Evolutionary conservation across 78 protist species (phyloP), one percentile per base, ranked within the genome.

Genomic region (Mantamonas sphyraenae): DNA sequence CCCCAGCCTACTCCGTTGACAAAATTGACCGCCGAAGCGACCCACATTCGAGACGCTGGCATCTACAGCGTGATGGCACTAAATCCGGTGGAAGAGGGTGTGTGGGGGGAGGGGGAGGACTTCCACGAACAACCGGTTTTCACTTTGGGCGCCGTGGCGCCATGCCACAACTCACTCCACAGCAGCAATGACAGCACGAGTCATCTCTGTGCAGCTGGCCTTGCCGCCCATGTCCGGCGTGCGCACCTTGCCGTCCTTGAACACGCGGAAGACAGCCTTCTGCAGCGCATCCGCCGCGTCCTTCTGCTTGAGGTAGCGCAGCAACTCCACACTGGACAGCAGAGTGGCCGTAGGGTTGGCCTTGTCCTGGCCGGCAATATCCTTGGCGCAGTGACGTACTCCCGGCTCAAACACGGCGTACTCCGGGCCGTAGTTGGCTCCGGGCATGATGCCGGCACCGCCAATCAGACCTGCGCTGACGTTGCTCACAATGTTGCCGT

Each of bases 301-400:
- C 53, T 12, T 19, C 53, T 19, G 16, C 12, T 47, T 47, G 28
- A 47, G 16, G 53, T 47, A 16, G 53, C 76, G 57, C 34, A 89
- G 76, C 88, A 89, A 79, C 88, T 86, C 74, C 8, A 72, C 79
- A 35, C 84, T 84, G 0, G 90, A 79, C 20, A 89, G 63, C 26
- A 89, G 26, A 65, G 80, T 65, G 61, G 91, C 92, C 19, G 86
- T 74, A 56, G 94, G 94, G 75, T 89, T 89, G 31, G 91, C 94
- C 28, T 39, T 55, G 39, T 64, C 73, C 53, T 81, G 45, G 35
- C 93, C 93, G 31, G 83, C 88, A 70, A 83, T 83, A 68, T 83
- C 89, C 43, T 87, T 89, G 51, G 89, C 94, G 12, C 12, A 12
- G 53, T 47, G 53, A 47, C 16, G 53, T 47, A 16, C 16, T 47